A percentile compares a stretch with the other conserved stretches of the same genome.
These are phyloP conservation scores for Nyctanthes arbortristis DNA, from an alignment of 257 asterid species.

Conservation along the genomic window DNA sequence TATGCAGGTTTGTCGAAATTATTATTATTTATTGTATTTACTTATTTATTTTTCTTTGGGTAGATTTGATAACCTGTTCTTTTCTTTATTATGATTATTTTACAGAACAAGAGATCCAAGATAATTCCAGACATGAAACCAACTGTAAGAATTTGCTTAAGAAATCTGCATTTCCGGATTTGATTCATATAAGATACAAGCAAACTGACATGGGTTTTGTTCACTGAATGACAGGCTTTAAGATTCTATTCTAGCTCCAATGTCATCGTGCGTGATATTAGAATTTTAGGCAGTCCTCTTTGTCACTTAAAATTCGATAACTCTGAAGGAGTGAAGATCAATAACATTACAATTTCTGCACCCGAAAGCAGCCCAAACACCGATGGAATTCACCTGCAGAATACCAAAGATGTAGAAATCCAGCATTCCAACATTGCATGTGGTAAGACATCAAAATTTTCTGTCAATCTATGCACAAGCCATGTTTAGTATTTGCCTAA, in stretches of 20 bases:
- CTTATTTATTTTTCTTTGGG: background rate
- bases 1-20: constrained; percentile 34
- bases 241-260: constrained; percentile 65
- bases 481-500: background rate
- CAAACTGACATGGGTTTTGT: background rate
- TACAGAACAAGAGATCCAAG: constrained; percentile 48
- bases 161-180: background rate
- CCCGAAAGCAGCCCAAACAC: constrained; percentile 80
- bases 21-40: no score
- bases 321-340: constrained; percentile 52
- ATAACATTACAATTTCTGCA: constrained; percentile 68
- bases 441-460: constrained; percentile 31
- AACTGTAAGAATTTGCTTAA: constrained; percentile 51
- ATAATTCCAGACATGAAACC: constrained; percentile 52
- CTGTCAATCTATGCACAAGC: background rate
- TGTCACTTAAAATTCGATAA: constrained; percentile 83
- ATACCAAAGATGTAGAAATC: constrained; percentile 73
- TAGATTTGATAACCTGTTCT: background rate
- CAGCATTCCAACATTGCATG: constrained; percentile 61
- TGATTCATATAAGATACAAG: background rate
- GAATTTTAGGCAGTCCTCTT: constrained; percentile 61
- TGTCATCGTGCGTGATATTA: constrained; percentile 54
- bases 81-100: constrained; percentile 1
- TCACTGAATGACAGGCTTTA: constrained; percentile 54
- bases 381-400: constrained; percentile 86